These are phyloP conservation scores for Talaromyces nanjingensis DNA, from an alignment of 495 filamentous ascomycete genomes.

Conservation along the genomic window DNA sequence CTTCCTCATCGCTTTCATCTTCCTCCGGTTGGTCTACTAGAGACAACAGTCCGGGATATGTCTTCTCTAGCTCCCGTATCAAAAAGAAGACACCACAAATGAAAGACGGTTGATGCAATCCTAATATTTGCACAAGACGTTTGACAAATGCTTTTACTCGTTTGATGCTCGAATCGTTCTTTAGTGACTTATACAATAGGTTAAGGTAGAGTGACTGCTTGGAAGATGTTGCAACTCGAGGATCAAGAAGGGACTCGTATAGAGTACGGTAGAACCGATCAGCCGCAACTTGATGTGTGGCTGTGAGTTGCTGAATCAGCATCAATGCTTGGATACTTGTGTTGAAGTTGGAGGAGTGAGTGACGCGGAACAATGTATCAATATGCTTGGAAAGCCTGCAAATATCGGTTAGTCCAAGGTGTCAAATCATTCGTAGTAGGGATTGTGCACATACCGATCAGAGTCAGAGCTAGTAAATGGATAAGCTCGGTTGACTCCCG, in stretches of 20 bases:
- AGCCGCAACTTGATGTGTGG: slow-evolving; percentile 65
- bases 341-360: slow-evolving; percentile 97
- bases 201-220: slow-evolving; percentile 96
- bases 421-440: slow-evolving; percentile 1
- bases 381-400: slow-evolving; percentile 74
- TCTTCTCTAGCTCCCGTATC: slow-evolving; percentile 68
- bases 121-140: slow-evolving; percentile 77
- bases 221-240: slow-evolving; percentile 77
- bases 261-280: slow-evolving; percentile 93
- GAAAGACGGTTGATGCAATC: slow-evolving; percentile 86
- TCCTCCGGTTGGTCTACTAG: slow-evolving; percentile 70
- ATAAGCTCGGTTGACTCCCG: slow-evolving; percentile 91
- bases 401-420: slow-evolving; percentile 19
- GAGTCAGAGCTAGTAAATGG: slow-evolving; percentile 82
- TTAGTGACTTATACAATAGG: slow-evolving; percentile 77
- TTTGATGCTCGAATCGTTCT: slow-evolving; percentile 76
- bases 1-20: slow-evolving; percentile 58
- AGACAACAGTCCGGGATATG: slow-evolving; percentile 65
- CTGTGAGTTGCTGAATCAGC: slow-evolving; percentile 87
- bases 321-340: slow-evolving; percentile 94
- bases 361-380: slow-evolving; percentile 88
- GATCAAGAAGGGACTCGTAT: slow-evolving; percentile 91
- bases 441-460: slow-evolving; percentile 47
- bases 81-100: slow-evolving; percentile 84
- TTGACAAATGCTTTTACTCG: slow-evolving; percentile 94